These are phyloP conservation scores for Encephalitozoon romaleae DNA, from an alignment of 371 early-diverging fungal genomes.

Conservation along the genomic window DNA sequence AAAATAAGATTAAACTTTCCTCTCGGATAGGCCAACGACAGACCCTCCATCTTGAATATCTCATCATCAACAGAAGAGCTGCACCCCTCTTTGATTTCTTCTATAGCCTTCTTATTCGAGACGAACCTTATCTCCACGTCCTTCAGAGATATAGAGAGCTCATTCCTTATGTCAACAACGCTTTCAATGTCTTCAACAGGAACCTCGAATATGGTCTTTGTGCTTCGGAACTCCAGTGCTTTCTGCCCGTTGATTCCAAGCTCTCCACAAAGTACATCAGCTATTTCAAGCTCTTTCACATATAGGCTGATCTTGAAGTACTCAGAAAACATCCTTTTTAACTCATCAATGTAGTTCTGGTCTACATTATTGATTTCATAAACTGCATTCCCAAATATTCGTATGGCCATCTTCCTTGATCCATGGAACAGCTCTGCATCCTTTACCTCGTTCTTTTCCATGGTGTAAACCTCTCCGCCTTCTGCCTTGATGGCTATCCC, in stretches of 20 bases:
- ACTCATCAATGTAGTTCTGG: conserved; percentile 38
- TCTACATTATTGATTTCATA: conserved; percentile 49
- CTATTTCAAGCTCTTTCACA: conserved; percentile 48
- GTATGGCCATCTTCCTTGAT: conserved; percentile 32
- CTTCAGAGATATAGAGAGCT: conserved; percentile 45
- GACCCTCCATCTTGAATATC: conserved; percentile 47
- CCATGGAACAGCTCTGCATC: conserved; percentile 56
- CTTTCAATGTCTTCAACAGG: conserved; percentile 54
- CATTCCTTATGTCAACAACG: conserved; percentile 55
- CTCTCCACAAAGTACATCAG: conserved; percentile 38
- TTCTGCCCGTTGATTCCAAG: conserved; percentile 40
- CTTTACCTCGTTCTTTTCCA: conserved; percentile 50
- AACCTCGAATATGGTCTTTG: conserved; percentile 57
- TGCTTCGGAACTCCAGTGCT: conserved; percentile 46
- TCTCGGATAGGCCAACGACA: conserved; percentile 53
- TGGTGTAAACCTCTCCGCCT: conserved; percentile 25
- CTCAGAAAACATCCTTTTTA: conserved; percentile 40
- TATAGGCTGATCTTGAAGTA: conserved; percentile 52
- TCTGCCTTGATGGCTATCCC: conserved; percentile 56
- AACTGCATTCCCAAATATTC: conserved; percentile 32
- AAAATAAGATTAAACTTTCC: conserved; percentile 58
- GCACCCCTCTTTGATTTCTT: conserved; percentile 39
- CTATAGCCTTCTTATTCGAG: conserved; percentile 31
- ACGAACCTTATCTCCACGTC: conserved; percentile 43
- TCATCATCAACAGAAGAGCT: conserved; percentile 36